Evolutionary conservation across 2,329 filamentous ascomycete species (phyloP).

Genomic region (Fusarium coffeatum): DNA sequence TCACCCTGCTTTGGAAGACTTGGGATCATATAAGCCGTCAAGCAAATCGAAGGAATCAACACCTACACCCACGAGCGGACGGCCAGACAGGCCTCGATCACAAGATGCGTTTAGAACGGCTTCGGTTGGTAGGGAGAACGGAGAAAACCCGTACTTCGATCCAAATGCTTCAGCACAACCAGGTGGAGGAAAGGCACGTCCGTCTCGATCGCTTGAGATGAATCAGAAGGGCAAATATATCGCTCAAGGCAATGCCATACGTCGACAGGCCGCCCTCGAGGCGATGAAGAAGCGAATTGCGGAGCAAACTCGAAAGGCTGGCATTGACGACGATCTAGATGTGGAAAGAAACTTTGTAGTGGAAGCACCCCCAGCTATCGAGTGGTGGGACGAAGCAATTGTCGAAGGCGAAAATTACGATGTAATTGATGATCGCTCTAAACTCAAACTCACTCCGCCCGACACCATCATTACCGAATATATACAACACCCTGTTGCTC

Average conservation of each 20-base stretch:
- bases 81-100: constrained; percentile 28
- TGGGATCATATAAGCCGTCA: constrained; percentile 61
- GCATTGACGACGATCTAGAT: constrained; percentile 90
- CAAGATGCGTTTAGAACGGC: constrained; percentile 41
- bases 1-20: constrained; percentile 77
- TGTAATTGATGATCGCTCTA: constrained; percentile 70
- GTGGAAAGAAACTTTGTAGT: constrained; percentile 91
- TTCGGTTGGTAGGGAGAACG: constrained; percentile 12
- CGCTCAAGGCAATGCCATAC: constrained; percentile 88
- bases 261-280: constrained; percentile 88
- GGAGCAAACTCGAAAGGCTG: constrained; percentile 86
- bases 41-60: constrained; percentile 52
- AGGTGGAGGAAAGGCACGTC: constrained; percentile 68
- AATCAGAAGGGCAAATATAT: constrained; percentile 98
- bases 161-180: constrained; percentile 71
- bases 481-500: constrained; percentile 90
- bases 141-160: constrained; percentile 84
- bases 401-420: constrained; percentile 81
- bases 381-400: constrained; percentile 98
- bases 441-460: constrained; percentile 78
- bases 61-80: constrained; percentile 29
- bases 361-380: constrained; percentile 84
- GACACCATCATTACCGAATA: constrained; percentile 91
- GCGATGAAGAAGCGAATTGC: constrained; percentile 95
- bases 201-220: constrained; percentile 84